Percentiles rank a stretch among this genome's conserved stretches.
phyloP scores from a whole-genome alignment of 306 rosid genomes.

The Lupinus albus region DNA sequence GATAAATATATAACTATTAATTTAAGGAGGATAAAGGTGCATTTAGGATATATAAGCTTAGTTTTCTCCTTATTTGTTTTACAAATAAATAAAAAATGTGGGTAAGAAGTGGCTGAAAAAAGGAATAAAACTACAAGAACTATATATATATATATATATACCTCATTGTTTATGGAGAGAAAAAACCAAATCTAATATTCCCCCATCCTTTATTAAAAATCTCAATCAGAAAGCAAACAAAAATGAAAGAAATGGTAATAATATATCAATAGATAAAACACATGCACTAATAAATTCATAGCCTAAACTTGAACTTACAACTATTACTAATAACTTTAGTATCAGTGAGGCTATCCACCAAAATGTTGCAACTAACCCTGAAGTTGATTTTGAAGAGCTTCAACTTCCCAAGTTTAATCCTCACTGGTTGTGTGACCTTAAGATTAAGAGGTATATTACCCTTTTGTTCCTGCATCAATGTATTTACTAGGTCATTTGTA shows the following conservation, averaged over 20 bases:
- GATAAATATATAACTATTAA: background rate
- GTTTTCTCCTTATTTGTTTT: too few relatives aligned
- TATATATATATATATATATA: background rate
- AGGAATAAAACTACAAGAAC: slow-evolving; percentile 32
- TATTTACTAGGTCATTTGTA: slow-evolving; percentile 40
- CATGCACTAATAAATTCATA: slow-evolving; percentile 42
- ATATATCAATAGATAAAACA: slow-evolving; percentile 8
- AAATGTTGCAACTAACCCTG: slow-evolving; percentile 61
- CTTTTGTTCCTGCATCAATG: slow-evolving; percentile 35
- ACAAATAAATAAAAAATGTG: background rate
- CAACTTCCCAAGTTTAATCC: slow-evolving; percentile 73
- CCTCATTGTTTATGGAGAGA: slow-evolving; percentile 33
- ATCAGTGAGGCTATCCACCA: slow-evolving; percentile 54
- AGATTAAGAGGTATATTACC: slow-evolving; percentile 68
- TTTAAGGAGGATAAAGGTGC: background rate
- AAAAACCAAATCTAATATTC: slow-evolving; percentile 32
- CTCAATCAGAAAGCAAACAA: slow-evolving; percentile 31
- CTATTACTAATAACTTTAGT: slow-evolving; percentile 57
- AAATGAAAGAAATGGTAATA: slow-evolving; percentile 27
- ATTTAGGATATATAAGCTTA: too few relatives aligned
- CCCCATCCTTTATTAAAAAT: slow-evolving; percentile 41
- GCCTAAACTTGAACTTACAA: slow-evolving; percentile 72
- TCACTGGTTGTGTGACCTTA: slow-evolving; percentile 70
- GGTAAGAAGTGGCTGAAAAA: slow-evolving; percentile 10
- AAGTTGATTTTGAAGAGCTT: slow-evolving; percentile 76